Evolutionary conservation across 352 stramenopile species (phyloP), one percentile per base, ranked within the genome.

Genomic region (Pythium periplocum): DNA sequence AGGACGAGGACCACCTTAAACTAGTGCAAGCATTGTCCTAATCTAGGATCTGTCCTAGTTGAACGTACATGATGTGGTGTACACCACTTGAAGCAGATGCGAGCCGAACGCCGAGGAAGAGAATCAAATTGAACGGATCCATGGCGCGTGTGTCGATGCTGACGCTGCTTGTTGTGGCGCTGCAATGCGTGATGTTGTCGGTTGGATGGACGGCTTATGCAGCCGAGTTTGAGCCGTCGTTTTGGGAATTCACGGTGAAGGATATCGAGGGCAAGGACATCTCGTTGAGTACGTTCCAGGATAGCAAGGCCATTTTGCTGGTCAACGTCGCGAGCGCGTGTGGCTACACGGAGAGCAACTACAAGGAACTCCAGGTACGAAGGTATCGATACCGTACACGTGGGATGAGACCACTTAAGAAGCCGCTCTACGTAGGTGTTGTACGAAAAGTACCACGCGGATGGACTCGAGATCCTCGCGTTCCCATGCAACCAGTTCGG

Each of bases 401-500:
- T 26, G 17, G 17, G 17, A 26, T 26, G 17, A 26, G 17, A 26
- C 17, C 17, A 0, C 17, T 26, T 26, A 26, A 26, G 17, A 26
- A 26, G 17, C 38, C 49, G 43, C 17, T 45, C 33, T 45, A 11
- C 41, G 3, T 55, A 93, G 82, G 57, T 64, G 48, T 53, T 91
- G 42, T 90, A 91, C 42, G 75, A 86, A 6, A 87, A 86, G 59
- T 88, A 93, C 57, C 71, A 86, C 45, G 48, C 68, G 32, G 50
- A 73, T 42, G 83, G 83, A 1, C 75, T 98, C 40, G 81, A 83
- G 64, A 91, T 98, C 60, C 66, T 98, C 37, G 90, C 75, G 17
- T 98, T 98, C 72, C 95, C 95, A 5, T 98, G 95, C 82, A 98
- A 98, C 71, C 95, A 98, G 65, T 98, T 98, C 68, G 93, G 90